Base-by-base conservation (phyloP, 495 filamentous ascomycete genomes). In the Tuber umbilicatum region DNA sequence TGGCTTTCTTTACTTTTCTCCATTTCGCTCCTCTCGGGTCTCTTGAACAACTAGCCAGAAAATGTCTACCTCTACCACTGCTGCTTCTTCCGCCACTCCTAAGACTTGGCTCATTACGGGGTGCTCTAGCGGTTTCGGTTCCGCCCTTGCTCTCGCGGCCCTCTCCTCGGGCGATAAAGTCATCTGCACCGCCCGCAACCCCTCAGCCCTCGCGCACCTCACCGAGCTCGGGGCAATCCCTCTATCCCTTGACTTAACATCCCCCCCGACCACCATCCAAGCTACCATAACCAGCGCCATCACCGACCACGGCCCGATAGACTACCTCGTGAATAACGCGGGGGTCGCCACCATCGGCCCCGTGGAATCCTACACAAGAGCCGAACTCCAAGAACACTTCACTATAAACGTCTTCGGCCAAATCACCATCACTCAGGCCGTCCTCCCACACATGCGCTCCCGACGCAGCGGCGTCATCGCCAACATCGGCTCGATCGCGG, bases 171-270 rank as follows among this genome's bases (percentile, higher is more conserved):
- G 88, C 1, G 87, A 89, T 80, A 83, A 83, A 38, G 87, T 88
- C 37, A 87, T 91, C 72, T 88, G 88, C 7, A 87, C 87, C 0
- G 86, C 86, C 31, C 87, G 89, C 27, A 83, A 82, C 71, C 78
- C 82, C 38, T 77, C 84, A 0, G 83, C 81, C 45, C 83, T 89
- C n/a, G 70, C 83, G 35, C 77, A 84, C 69, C 82, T 88, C 37
- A 81, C 84, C 72, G 81, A 82, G 0, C 78, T 83, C 5, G 87
- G 87, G 1, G 86, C 85, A 5, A 77, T 81, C 5, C 81, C 79
- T 16, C 67, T 87, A 16, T 78, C 83, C 68, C 82, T 88, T 2
- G 86, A 89, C 77, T 14, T 60, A 4, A 60, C 50, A 23, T 60
- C n/a, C 27, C n/a, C 7, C 50, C 50, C 50, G n/a, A 3, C 50